Evolutionary conservation across 768 basidiomycete species (phyloP).

Genomic region (Agaricus blazei): DNA sequence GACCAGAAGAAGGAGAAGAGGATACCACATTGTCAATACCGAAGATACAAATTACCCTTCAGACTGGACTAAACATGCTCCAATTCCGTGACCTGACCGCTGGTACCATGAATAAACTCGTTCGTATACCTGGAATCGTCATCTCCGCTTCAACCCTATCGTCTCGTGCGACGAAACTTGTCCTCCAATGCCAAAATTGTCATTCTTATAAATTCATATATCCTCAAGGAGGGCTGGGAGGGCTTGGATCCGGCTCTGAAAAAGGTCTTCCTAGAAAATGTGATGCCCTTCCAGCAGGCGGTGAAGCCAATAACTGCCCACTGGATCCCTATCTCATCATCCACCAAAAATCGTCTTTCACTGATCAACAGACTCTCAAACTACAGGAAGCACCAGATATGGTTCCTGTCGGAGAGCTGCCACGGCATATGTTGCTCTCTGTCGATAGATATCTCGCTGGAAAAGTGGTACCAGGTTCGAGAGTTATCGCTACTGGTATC

Average conservation of each 20-base stretch:
- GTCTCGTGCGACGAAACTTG: slow-evolving; percentile 87
- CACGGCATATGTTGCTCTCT: slow-evolving; percentile 90
- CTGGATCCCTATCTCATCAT: slow-evolving; percentile 94
- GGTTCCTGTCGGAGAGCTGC: slow-evolving; percentile 98
- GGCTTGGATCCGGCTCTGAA: slow-evolving; percentile 83
- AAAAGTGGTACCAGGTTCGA: slow-evolving; percentile 92
- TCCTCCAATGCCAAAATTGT: slow-evolving; percentile 91
- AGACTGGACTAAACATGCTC: slow-evolving; percentile 87
- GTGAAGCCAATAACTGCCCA: slow-evolving; percentile 92
- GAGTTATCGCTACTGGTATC: slow-evolving; percentile 92
- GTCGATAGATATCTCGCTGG: slow-evolving; percentile 89
- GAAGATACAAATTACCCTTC: slow-evolving; percentile 82
- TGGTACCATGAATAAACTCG: slow-evolving; percentile 91
- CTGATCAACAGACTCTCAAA: slow-evolving; percentile 95
- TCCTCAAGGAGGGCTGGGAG: slow-evolving; percentile 75
- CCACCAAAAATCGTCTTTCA: slow-evolving; percentile 90
- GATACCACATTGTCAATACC: slow-evolving; percentile 38
- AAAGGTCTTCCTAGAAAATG: slow-evolving; percentile 83
- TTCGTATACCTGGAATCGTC: slow-evolving; percentile 96
- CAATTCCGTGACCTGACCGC: slow-evolving; percentile 94
- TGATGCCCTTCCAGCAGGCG: slow-evolving; percentile 72
- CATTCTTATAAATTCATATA: slow-evolving; percentile 73
- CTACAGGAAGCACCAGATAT: slow-evolving; percentile 99
- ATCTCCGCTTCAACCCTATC: slow-evolving; percentile 94
- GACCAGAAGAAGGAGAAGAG: slow-evolving; percentile 35